Evolutionary conservation across 2,329 filamentous ascomycete genomes (phyloP).

Genomic region (Rhynchosporium secalis): DNA sequence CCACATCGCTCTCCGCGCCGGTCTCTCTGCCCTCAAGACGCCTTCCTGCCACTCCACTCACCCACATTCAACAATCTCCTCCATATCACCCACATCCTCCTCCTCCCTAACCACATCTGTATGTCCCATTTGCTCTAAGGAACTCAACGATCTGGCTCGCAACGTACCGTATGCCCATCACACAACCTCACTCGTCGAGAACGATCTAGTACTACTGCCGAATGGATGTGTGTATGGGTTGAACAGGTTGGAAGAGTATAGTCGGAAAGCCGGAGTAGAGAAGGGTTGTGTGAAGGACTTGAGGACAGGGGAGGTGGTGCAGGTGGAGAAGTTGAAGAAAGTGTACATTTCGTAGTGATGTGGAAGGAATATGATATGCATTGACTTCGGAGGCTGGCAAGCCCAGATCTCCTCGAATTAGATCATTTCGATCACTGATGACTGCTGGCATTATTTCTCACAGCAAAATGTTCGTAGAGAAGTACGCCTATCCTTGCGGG

Average conservation of each 20-base stretch:
- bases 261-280: slow-evolving; percentile 73
- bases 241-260: slow-evolving; percentile 71
- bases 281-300: slow-evolving; percentile 73
- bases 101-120: slow-evolving; percentile 58
- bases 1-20: slow-evolving; percentile 86
- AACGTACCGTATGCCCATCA: slow-evolving; percentile 94
- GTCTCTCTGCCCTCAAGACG: slow-evolving; percentile 92
- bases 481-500: too few relatives aligned
- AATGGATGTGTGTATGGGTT: slow-evolving; percentile 85
- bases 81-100: slow-evolving; percentile 38
- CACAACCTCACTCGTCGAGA: slow-evolving; percentile 88
- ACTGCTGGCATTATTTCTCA: too few relatives aligned
- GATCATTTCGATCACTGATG: too few relatives aligned
- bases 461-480: too few relatives aligned
- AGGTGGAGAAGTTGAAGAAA: slow-evolving; percentile 68
- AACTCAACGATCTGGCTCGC: slow-evolving; percentile 87
- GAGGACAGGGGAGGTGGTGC: slow-evolving; percentile 69
- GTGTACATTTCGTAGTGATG: slow-evolving; percentile 78
- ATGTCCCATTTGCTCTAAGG: slow-evolving; percentile 93
- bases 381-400: background rate
- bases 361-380: background rate
- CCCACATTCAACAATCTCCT: slow-evolving; percentile 21
- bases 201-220: slow-evolving; percentile 81
- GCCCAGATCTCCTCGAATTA: background rate
- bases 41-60: slow-evolving; percentile 77